A percentile compares a stretch with the other conserved stretches of the same genome.
phyloP scores from a whole-genome alignment of 345 rosid genomes.

The Stellera chamaejasme region DNA sequence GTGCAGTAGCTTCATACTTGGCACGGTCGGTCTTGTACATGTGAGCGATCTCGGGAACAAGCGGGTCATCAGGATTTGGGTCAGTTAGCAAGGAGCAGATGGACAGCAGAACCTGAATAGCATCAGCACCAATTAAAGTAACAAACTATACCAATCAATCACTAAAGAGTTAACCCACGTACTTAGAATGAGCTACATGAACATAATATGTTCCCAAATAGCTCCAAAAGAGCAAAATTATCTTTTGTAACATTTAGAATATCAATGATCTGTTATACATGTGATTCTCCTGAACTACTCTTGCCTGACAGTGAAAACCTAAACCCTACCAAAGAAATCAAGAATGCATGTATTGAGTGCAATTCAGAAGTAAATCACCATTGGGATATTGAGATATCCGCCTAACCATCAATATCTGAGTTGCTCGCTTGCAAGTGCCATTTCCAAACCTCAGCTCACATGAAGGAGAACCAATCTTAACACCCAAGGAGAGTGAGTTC shows the following conservation, averaged over 20 bases:
- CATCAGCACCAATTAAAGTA: background rate
- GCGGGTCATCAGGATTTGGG: conserved; percentile 41
- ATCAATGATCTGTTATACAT: no score
- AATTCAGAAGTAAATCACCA: no score
- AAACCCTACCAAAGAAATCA: no score
- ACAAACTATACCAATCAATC: background rate
- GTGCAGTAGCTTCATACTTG: conserved; percentile 32
- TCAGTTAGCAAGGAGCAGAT: conserved; percentile 36
- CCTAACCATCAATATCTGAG: no score
- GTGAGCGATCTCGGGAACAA: conserved; percentile 39
- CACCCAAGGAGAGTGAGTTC: no score
- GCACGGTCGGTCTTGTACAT: conserved; percentile 34
- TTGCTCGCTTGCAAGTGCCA: no score
- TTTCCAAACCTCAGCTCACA: no score
- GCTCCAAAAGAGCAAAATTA: background rate
- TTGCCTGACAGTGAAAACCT: no score
- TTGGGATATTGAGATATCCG: no score
- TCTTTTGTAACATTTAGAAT: background rate
- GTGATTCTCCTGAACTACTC: no score
- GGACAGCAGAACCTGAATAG: conserved; percentile 28
- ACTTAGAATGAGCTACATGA: background rate
- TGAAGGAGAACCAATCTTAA: no score
- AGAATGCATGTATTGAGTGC: no score
- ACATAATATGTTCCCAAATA: background rate
- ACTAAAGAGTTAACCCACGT: background rate